Base-by-base conservation (phyloP, 805 yeast genomes). In the Wickerhamiella vanderwaltii region DNA sequence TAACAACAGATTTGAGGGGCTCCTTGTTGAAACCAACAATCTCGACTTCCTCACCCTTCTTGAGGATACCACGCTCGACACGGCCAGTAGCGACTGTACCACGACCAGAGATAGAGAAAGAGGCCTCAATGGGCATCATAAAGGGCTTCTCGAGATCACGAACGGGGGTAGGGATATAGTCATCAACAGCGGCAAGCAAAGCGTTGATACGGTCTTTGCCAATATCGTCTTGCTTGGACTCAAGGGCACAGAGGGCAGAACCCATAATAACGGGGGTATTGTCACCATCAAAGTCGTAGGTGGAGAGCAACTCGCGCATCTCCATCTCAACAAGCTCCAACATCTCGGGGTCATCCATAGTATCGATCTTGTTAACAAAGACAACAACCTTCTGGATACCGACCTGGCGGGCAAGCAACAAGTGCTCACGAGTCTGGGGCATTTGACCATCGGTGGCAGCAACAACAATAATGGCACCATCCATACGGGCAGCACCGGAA, bases 351-450 rank as follows among this genome's bases (percentile, higher is more conserved):
- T 91, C 98, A 61, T 91, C 96, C 61, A 91, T 76, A 55, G 95
- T 82, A 66, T 91, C 98, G 56, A 91, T 91, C 73, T 91, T 91
- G 82, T 91, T 91, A 47, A 91, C 97, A 57, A 83, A 91, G 41
- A 91, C 98, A 65, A 91, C 96, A 61, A 91, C 75, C 68, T 86
- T 76, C 70, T 88, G 94, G 53, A 91, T 95, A 75, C 98, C 98
- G 63, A 91, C 97, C 72, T 91, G 98, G 73, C 97, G 85, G 51
- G 98, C 98, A 60, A 91, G 78, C 66, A 91, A 71, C 70, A 91
- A 73, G 71, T 91, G 98, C 72, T 91, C 98, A 72, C 97, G 84
- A 55, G 98, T 91, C 72, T 91, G 98, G 61, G 96, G 97, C 97
- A 88, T 91, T 70, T 86, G 95, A 60, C 98, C 98, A 61, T 91